phyloP scores from a whole-genome alignment of 148 eudicot species.

The Salicornia ramosissima region DNA sequence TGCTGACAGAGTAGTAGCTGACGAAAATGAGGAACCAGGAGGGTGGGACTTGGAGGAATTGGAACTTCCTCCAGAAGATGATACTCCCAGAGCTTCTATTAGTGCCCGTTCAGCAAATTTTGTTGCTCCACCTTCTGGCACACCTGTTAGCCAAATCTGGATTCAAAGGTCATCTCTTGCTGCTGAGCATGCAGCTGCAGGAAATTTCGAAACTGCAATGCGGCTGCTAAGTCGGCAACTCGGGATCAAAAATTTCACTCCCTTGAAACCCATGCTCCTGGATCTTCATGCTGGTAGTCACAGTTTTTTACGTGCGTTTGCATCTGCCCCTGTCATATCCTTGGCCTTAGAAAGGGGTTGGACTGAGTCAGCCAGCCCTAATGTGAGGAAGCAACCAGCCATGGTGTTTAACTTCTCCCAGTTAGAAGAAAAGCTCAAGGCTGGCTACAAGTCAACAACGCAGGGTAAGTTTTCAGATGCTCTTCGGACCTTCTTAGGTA shows the following conservation, averaged over 20 bases:
- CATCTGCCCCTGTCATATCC: conserved; percentile 67
- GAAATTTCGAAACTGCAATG: conserved; percentile 94
- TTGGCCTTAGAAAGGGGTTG: conserved; percentile 80
- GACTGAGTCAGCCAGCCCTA: conserved; percentile 73
- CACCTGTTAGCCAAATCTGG: conserved; percentile 96
- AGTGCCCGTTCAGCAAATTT: conserved; percentile 47
- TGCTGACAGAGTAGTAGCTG: conserved; percentile 36
- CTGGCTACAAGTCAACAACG: conserved; percentile 69
- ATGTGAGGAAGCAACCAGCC: conserved; percentile 79
- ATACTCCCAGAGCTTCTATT: conserved; percentile 60
- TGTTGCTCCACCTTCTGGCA: conserved; percentile 67
- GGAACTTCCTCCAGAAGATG: conserved; percentile 84
- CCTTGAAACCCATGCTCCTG: conserved; percentile 59
- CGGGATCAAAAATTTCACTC: conserved; percentile 69
- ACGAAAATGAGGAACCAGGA: conserved; percentile 57
- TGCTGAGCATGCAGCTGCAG: conserved; percentile 95
- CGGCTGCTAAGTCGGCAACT: conserved; percentile 75
- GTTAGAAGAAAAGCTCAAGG: conserved; percentile 75
- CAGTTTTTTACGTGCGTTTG: conserved; percentile 52
- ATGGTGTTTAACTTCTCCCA: conserved; percentile 66
- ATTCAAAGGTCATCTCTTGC: conserved; percentile 81
- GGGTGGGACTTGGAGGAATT: conserved; percentile 96
- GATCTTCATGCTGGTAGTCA: conserved; percentile 88
- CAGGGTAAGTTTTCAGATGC: conserved; percentile 84
- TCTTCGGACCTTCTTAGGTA: conserved; percentile 49